phyloP scores from a whole-genome alignment of 2,329 filamentous ascomycete genomes.

The Anthostomella pinea region DNA sequence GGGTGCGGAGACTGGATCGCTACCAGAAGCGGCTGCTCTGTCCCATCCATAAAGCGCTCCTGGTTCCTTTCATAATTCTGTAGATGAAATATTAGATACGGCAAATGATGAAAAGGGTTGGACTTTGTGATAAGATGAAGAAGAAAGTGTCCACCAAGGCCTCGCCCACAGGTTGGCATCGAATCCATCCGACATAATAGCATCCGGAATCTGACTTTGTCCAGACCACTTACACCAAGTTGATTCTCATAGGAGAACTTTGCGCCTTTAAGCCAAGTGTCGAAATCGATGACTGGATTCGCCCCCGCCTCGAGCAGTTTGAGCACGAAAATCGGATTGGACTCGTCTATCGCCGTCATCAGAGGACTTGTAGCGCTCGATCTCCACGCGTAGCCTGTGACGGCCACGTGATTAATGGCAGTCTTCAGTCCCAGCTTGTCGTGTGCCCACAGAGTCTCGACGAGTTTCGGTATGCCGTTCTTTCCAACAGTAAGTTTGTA shows the following conservation, averaged over 20 bases:
- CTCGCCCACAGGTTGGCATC: no score
- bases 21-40: constrained; percentile 64
- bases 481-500: background rate
- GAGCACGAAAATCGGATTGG: constrained; percentile 50
- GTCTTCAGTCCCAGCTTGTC: constrained; percentile 61
- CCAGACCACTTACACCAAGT: constrained; percentile 31
- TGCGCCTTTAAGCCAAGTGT: constrained; percentile 59
- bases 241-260: constrained; percentile 41
- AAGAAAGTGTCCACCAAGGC: no score
- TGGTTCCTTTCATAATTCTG: constrained; percentile 44
- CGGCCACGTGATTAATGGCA: constrained; percentile 63
- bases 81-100: background rate
- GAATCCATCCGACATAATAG: no score
- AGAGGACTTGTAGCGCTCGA: constrained; percentile 47
- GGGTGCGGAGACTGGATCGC: constrained; percentile 52
- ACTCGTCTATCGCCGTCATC: constrained; percentile 54
- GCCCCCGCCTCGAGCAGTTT: constrained; percentile 65
- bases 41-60: constrained; percentile 41
- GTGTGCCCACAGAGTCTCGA: constrained; percentile 49
- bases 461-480: constrained; percentile 43
- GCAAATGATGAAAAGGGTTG: no score
- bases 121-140: no score
- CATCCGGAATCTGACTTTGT: no score
- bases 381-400: constrained; percentile 35
- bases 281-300: constrained; percentile 56